Percentiles rank a stretch among this genome's conserved stretches.
These are phyloP conservation scores for Trichosanthes cucumerina DNA, from an alignment of 306 rosid genomes.

Conservation along the genomic window DNA sequence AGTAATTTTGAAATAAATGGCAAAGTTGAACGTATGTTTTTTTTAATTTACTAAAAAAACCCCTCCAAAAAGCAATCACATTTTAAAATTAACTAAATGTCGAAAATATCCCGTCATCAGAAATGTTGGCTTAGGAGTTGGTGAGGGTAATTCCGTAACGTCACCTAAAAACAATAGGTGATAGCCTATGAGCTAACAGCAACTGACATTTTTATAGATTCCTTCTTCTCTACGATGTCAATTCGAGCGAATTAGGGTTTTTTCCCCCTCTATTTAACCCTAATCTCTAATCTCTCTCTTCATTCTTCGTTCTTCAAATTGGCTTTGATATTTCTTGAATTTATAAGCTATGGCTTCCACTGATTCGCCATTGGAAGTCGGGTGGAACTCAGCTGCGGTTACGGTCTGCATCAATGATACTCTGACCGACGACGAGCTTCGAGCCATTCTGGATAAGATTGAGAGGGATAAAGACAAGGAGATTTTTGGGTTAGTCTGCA, in stretches of 20 bases:
- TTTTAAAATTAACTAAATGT: neutral
- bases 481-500: constrained; percentile 73
- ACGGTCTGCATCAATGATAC: constrained; percentile 45
- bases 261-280: neutral
- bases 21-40: no score
- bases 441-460: constrained; percentile 50
- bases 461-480: constrained; percentile 65
- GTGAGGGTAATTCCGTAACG: neutral
- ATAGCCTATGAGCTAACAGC: neutral
- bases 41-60: no score
- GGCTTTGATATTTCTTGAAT: neutral
- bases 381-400: neutral
- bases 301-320: neutral
- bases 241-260: neutral
- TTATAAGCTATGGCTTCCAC: constrained; percentile 29
- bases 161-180: neutral
- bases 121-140: neutral
- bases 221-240: neutral
- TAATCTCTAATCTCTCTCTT: constrained; percentile 1
- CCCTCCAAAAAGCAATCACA: neutral
- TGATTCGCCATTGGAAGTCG: constrained; percentile 11
- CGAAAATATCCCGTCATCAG: neutral
- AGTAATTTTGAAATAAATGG: no score
- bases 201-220: neutral
- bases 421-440: constrained; percentile 75